A percentile compares a stretch with the other conserved stretches of the same genome.
These are phyloP conservation scores for Mycena sp. DNA, from an alignment of 1,284 basidiomycete species.

Conservation along the genomic window DNA sequence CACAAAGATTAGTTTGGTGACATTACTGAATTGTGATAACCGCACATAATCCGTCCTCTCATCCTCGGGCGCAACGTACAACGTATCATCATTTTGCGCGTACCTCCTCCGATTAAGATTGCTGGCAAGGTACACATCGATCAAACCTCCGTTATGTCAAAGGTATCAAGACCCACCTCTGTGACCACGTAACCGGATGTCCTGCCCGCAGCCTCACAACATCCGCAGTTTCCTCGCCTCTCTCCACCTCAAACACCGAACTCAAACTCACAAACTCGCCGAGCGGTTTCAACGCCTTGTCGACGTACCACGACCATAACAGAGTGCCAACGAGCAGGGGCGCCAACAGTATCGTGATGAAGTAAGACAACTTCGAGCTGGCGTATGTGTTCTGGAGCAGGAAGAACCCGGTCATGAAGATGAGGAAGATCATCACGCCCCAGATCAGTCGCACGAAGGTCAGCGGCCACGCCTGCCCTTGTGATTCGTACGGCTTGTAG, in stretches of 20 bases:
- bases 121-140: constrained; percentile 48
- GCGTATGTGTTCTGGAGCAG: constrained; percentile 83
- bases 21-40: constrained; percentile 7
- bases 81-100: constrained; percentile 91
- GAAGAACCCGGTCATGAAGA: constrained; percentile 97
- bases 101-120: constrained; percentile 87
- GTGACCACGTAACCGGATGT: constrained; percentile 85
- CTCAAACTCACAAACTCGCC: constrained; percentile 86
- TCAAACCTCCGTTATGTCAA: background rate
- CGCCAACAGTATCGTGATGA: constrained; percentile 19
- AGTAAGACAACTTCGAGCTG: constrained; percentile 78
- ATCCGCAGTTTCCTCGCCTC: constrained; percentile 84
- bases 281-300: constrained; percentile 77
- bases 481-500: constrained; percentile 93
- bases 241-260: constrained; percentile 87
- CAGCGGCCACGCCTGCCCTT: constrained; percentile 94
- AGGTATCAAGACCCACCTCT: constrained; percentile 64
- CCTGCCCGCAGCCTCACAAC: constrained; percentile 77
- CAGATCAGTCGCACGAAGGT: constrained; percentile 89
- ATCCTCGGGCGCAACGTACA: constrained; percentile 94
- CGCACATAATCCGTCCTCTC: constrained; percentile 89
- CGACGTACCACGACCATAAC: constrained; percentile 83
- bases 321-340: constrained; percentile 84
- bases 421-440: constrained; percentile 87
- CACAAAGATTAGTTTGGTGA: constrained; percentile 3